Percentiles rank a stretch among this genome's conserved stretches.
Evolutionary conservation across 805 yeast species (phyloP).

Genomic region (Cyberlindnera bimundalis): DNA sequence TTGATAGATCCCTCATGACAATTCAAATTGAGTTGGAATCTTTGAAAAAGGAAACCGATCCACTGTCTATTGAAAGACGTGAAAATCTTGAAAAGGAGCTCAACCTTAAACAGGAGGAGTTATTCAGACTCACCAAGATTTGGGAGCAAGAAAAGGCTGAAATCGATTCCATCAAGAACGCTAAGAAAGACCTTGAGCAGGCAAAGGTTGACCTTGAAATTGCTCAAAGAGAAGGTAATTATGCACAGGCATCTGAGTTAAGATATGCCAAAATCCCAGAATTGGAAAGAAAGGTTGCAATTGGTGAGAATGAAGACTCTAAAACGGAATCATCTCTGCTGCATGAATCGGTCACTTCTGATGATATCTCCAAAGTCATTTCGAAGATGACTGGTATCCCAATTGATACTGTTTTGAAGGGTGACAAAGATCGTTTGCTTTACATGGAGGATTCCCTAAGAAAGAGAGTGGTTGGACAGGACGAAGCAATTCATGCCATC

Average conservation of each 20-base stretch:
- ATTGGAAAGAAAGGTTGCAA: conserved; percentile 58
- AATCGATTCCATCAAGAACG: conserved; percentile 71
- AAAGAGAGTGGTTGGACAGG: conserved; percentile 88
- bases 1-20: conserved; percentile 89
- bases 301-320: conserved; percentile 34
- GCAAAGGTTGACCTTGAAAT: conserved; percentile 81
- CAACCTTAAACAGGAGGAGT: conserved; percentile 57
- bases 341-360: conserved; percentile 92
- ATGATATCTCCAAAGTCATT: conserved; percentile 89
- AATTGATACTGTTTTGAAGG: conserved; percentile 82
- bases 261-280: conserved; percentile 86
- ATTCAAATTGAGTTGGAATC: conserved; percentile 94
- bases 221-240: conserved; percentile 80
- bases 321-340: conserved; percentile 38
- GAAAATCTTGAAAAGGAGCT: conserved; percentile 70
- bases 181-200: conserved; percentile 79
- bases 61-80: conserved; percentile 73
- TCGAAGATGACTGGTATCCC: conserved; percentile 97
- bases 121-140: conserved; percentile 65
- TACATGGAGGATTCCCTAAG: conserved; percentile 81
- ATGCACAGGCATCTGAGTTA: conserved; percentile 82
- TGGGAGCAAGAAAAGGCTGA: conserved; percentile 85
- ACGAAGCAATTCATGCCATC: conserved; percentile 86
- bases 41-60: conserved; percentile 87
- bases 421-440: conserved; percentile 87